A percentile compares a stretch with the other conserved stretches of the same genome.
Conservation (phyloP, 2,329 filamentous ascomycete species). For the Lasiodiplodia hormozganensis region DNA sequence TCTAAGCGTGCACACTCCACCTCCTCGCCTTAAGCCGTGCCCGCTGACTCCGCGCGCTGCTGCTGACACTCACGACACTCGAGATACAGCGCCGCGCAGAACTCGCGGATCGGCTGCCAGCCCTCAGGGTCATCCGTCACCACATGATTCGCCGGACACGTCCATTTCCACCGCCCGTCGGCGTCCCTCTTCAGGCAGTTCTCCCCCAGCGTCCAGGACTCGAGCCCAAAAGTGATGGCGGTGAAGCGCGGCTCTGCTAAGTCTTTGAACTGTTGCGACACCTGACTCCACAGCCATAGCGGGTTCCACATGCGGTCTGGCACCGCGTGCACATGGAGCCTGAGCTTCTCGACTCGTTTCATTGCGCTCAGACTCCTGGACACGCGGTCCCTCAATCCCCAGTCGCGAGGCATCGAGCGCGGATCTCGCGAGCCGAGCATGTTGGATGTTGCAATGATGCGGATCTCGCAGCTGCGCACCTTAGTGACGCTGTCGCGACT, state of each 20-base stretch:
- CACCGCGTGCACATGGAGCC: slow-evolving; percentile 43
- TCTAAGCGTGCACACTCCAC: not conserved
- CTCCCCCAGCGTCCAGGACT: slow-evolving; percentile 46
- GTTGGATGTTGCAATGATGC: slow-evolving; percentile 41
- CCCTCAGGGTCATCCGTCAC: slow-evolving; percentile 34
- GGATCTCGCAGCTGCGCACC: slow-evolving; percentile 40
- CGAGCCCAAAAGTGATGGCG: slow-evolving; percentile 43
- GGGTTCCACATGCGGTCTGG: slow-evolving; percentile 50
- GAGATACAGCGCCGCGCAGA: slow-evolving; percentile 30
- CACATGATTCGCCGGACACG: slow-evolving; percentile 38
- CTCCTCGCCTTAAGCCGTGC: not conserved
- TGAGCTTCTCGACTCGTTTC: slow-evolving; percentile 37
- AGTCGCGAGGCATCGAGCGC: slow-evolving; percentile 43
- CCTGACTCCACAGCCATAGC: slow-evolving; percentile 42
- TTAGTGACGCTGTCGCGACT: slow-evolving; percentile 33
- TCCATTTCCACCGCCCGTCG: slow-evolving; percentile 43
- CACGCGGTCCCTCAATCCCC: slow-evolving; percentile 40
- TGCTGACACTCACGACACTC: slow-evolving; percentile 29
- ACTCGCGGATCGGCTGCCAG: slow-evolving; percentile 31
- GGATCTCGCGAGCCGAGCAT: slow-evolving; percentile 47
- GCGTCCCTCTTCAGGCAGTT: slow-evolving; percentile 41
- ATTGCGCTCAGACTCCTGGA: slow-evolving; percentile 33
- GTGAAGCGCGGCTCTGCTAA: slow-evolving; percentile 32
- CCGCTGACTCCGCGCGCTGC: not conserved
- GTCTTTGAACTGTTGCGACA: slow-evolving; percentile 42